A percentile compares a stretch with the other conserved stretches of the same genome.
Conservation (phyloP, 345 rosid genomes). For the Euphorbia pulcherrima region DNA sequence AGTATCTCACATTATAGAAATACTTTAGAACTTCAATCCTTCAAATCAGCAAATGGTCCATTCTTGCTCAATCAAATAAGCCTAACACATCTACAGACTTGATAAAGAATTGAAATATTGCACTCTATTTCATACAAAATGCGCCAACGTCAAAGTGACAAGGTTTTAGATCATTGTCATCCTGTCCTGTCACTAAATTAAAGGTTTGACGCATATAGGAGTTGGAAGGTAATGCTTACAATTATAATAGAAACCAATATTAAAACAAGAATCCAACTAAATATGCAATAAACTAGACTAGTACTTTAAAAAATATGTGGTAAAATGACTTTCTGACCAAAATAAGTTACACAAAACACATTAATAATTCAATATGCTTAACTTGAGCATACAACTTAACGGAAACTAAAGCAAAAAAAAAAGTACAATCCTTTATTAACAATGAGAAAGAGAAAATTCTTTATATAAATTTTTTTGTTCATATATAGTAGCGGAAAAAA, state of each 20-base stretch:
- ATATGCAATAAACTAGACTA: not conserved
- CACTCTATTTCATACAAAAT: not conserved
- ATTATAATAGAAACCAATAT: not conserved
- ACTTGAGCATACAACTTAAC: not conserved
- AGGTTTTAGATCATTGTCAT: not conserved
- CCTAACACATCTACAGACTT: not conserved
- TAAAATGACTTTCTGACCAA: not conserved
- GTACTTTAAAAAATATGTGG: not conserved
- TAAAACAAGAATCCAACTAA: not conserved
- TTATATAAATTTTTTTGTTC: not conserved
- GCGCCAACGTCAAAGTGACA: not conserved
- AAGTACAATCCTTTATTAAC: no score
- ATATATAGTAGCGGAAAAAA: no score
- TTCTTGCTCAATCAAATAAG: constrained; percentile 1
- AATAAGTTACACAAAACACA: not conserved
- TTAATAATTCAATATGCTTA: not conserved
- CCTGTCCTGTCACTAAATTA: not conserved
- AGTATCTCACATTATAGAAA: not conserved
- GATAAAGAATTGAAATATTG: not conserved
- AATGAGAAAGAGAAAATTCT: no score
- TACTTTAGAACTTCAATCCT: not conserved
- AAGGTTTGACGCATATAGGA: not conserved
- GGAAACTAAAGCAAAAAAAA: not conserved
- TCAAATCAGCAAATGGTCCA: not conserved
- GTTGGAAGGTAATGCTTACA: not conserved